Evolutionary conservation across 2,329 filamentous ascomycete species (phyloP), one percentile per base, ranked within the genome.

Genomic region (Fusarium cicatricum): DNA sequence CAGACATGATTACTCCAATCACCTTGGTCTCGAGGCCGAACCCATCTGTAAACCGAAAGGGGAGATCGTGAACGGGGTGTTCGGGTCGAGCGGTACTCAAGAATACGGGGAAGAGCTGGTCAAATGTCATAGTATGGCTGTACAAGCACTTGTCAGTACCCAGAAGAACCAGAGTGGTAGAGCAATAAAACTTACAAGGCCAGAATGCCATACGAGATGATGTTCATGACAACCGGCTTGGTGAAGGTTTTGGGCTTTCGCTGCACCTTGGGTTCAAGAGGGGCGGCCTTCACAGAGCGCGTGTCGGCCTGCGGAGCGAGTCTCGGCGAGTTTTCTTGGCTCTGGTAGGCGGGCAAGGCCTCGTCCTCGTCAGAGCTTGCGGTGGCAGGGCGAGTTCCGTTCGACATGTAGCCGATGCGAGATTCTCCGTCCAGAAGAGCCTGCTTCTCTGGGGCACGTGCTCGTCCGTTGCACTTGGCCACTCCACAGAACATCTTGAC

Each of bases 41-140:
- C 15, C 95, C 94, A 54, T 91, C 91, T 3, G 87, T 87, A 66
- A 99, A 98, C 67, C 90, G 89, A 80, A 99, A 95, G 0, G 94
- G 94, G 2, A 97, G 82, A 11, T 77, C 82, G 60, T 68, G 80
- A 60, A 70, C 84, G 75, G 70, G 82, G 71, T 68, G 82, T 72
- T 78, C 66, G 1, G 81, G 82, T 10, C 78, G 73, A 14, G 77
- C 76, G 38, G 91, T 91, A 74, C 90, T 94, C 70, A 99, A 85
- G 66, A 99, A 92, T 2, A 97, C 90, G 0, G 95, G 94, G 66
- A 98, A 88, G 42, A 98, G 84, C 70, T 97, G 91, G 75, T 99
- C 95, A 67, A 96, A 95, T 0, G 93, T 96, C 76, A 99, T 97
- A 11, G 94, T 97, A 77, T 98, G 94, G 78, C 93, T 97, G 69